These are phyloP conservation scores for Rhizopus arrhizus DNA, from an alignment of 371 early-diverging fungal species.

Conservation along the genomic window DNA sequence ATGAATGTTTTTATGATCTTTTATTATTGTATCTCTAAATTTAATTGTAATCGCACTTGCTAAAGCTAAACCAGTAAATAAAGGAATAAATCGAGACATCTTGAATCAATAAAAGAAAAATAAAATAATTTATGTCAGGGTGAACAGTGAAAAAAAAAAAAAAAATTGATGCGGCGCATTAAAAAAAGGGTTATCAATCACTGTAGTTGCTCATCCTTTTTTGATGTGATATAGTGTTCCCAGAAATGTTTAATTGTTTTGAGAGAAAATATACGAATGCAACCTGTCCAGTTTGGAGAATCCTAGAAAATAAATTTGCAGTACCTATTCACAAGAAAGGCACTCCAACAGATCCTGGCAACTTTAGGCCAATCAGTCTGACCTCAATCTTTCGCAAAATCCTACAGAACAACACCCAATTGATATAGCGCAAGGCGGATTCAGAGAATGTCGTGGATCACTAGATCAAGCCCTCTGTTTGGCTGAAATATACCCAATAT, in stretches of 20 bases:
- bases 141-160: no score
- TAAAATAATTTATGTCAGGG: background rate
- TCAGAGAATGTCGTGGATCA: constrained; percentile 16
- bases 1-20: constrained; percentile 27
- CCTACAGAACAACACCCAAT: constrained; percentile 6
- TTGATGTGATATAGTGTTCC: background rate
- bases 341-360: constrained; percentile 15
- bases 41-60: constrained; percentile 28
- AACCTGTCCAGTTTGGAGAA: no score
- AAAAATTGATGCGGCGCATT: no score
- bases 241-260: background rate
- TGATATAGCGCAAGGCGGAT: constrained; percentile 38
- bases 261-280: background rate
- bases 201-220: no score
- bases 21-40: constrained; percentile 17
- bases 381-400: constrained; percentile 15
- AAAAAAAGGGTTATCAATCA: no score
- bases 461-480: constrained; percentile 27
- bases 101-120: background rate
- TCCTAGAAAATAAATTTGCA: background rate
- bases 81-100: constrained; percentile 33
- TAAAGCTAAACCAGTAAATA: constrained; percentile 27
- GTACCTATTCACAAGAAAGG: constrained; percentile 28
- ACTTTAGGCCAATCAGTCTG: constrained; percentile 22
- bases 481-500: constrained; percentile 4